Evolutionary conservation across 148 eudicot species (phyloP).

Genomic region (Vaccinium vitisidaea): DNA sequence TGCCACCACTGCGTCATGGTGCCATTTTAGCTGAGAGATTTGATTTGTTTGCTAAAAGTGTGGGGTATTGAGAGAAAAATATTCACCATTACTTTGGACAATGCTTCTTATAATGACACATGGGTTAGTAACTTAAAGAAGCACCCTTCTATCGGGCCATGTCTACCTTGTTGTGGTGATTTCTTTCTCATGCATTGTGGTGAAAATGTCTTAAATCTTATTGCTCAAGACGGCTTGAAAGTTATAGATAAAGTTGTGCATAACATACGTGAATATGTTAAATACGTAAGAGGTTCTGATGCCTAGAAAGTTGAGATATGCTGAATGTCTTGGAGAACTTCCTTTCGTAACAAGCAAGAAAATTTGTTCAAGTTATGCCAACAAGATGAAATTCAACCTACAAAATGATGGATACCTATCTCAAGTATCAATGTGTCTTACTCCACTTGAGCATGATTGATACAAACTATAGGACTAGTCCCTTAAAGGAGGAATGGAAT

Average conservation of each 20-base stretch:
- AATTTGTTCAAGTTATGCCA: no score
- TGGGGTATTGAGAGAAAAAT: constrained; percentile 23
- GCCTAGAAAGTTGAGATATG: no score
- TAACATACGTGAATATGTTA: constrained; percentile 16
- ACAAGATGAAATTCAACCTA: neutral
- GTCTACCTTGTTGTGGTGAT: constrained; percentile 19
- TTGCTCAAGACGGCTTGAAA: constrained; percentile 23
- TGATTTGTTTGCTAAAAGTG: constrained; percentile 5
- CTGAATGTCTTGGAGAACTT: no score
- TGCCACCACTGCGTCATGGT: constrained; percentile 16
- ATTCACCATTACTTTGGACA: constrained; percentile 16
- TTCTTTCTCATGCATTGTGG: constrained; percentile 22
- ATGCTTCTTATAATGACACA: constrained; percentile 24
- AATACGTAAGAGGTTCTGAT: neutral
- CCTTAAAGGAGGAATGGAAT: neutral
- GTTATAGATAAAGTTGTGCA: constrained; percentile 14
- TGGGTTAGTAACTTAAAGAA: constrained; percentile 8
- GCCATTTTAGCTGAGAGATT: constrained; percentile 15
- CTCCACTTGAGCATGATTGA: neutral
- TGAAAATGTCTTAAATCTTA: constrained; percentile 21
- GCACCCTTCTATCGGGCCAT: constrained; percentile 7
- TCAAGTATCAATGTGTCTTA: neutral
- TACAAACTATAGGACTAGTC: neutral
- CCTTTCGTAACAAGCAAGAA: no score
- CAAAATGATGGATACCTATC: neutral